phyloP scores from a whole-genome alignment of 257 asterid species.

The Fraxinus anomala region DNA sequence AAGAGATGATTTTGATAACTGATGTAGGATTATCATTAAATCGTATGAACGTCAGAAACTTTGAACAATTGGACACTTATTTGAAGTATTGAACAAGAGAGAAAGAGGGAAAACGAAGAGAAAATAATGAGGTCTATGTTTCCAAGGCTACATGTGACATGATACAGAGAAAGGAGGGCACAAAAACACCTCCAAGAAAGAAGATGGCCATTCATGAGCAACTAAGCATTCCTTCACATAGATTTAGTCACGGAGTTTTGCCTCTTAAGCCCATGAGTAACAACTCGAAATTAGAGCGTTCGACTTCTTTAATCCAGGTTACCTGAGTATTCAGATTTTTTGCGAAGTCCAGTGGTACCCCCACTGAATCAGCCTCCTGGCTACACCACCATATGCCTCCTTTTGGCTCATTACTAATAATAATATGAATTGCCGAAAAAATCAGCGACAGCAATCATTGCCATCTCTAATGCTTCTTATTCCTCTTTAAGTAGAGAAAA shows the following conservation, averaged over 20 bases:
- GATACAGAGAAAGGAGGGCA: constrained; percentile 95
- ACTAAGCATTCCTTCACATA: constrained; percentile 87
- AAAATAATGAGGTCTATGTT: constrained; percentile 81
- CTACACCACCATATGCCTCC: not conserved
- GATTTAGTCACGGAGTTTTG: constrained; percentile 38
- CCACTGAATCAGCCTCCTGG: too few species aligned
- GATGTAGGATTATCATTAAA: constrained; percentile 21
- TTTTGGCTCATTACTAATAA: not conserved
- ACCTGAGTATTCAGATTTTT: constrained; percentile 10
- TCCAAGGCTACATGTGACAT: constrained; percentile 87
- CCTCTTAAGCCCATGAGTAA: constrained; percentile 29
- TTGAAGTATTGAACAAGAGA: not conserved
- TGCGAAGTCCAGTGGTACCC: not conserved
- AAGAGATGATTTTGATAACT: constrained; percentile 17
- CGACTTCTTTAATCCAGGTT: constrained; percentile 59
- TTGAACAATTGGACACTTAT: not conserved
- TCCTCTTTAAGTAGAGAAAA: not conserved
- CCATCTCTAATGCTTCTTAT: not conserved
- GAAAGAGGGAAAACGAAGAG: constrained; percentile 62
- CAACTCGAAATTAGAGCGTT: constrained; percentile 36
- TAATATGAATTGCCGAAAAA: not conserved
- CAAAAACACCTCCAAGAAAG: constrained; percentile 92
- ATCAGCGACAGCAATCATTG: not conserved
- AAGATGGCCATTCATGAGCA: constrained; percentile 98
- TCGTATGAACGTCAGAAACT: constrained; percentile 20